Percentiles rank a stretch among this genome's conserved stretches.
phyloP scores from a whole-genome alignment of 176 grass and related monocot species.

The Poa pratensis region DNA sequence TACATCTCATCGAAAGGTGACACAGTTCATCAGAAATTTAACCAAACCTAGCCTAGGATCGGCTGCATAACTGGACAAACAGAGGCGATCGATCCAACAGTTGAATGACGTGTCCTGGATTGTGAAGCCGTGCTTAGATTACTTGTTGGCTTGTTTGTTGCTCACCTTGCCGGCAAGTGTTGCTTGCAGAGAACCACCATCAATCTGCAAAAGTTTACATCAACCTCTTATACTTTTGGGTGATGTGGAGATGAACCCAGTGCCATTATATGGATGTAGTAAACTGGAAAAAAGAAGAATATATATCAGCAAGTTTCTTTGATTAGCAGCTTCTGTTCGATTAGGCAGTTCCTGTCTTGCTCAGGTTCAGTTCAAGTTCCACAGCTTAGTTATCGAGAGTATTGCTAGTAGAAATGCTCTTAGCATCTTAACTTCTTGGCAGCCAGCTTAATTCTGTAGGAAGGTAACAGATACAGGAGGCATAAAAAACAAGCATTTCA shows the following conservation, averaged over 20 bases:
- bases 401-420: too few relatives aligned
- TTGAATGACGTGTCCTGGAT: background rate
- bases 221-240: background rate
- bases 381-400: too few relatives aligned
- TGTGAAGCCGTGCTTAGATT: background rate
- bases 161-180: slow-evolving; percentile 56
- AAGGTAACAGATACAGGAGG: background rate
- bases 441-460: background rate
- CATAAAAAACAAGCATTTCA: background rate
- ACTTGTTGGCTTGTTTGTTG: slow-evolving; percentile 35
- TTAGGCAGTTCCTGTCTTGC: background rate
- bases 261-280: background rate
- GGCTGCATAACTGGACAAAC: background rate
- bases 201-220: background rate
- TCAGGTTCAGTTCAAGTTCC: too few relatives aligned
- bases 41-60: slow-evolving; percentile 7
- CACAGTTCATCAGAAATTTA: slow-evolving; percentile 5
- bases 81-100: background rate
- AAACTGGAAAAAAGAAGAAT: background rate
- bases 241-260: background rate
- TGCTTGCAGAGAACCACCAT: slow-evolving; percentile 39
- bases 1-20: slow-evolving; percentile 26
- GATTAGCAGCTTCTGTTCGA: slow-evolving; percentile 15
- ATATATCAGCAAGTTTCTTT: background rate
- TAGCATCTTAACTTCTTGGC: background rate